Base-by-base conservation (phyloP, 176 grass and related monocot genomes). In the Neostapfia colusana region DNA sequence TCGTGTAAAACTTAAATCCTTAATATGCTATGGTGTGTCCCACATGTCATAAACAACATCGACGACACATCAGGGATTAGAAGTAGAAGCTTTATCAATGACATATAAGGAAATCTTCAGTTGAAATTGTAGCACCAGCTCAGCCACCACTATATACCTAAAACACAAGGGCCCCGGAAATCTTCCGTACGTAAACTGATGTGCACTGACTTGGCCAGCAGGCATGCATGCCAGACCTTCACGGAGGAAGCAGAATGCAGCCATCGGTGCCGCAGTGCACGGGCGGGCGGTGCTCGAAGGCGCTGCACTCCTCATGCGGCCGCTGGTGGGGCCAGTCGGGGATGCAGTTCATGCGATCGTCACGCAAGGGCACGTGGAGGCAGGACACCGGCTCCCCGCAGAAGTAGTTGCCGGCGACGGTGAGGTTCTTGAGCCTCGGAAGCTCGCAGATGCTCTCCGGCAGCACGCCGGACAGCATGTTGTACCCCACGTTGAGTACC, bases 301-400 rank as follows among this genome's bases (percentile, higher is more conserved):
- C 78, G 36, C 82, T 78, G 85, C 93, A 97, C 64, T 97, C 83
- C 73, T 97, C 85, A 25, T 67, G 83, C 25, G 83, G 27, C 2
- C 93, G 82, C 76, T 97, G 93, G 64, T 93, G 58, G 0, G 90
- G 93, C 80, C 93, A 76, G 42, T 84, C 79, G 2, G 81, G 82
- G 70, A 97, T 91, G 81, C 93, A 97, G 82, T 97, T 97, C 77
- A 87, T 78, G 12, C 86, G 70, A 81, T 97, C 90, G 76, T 97
- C 86, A 2, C 82, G 82, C 3, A 20, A 54, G 6, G 80, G 82
- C n/a, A 91, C 35, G 79, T 79, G 89, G 44, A 89, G 87, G 76
- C 93, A 97, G 17, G 56, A 56, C 81, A 93, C 88, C 17, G 91
- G 74, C 71, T 91, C 94, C n/a, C 23, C 82, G 62, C 86, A 88